Evolutionary conservation across 2,329 filamentous ascomycete genomes (phyloP), one percentile per base, ranked within the genome.

Genomic region (Alternaria sp.): DNA sequence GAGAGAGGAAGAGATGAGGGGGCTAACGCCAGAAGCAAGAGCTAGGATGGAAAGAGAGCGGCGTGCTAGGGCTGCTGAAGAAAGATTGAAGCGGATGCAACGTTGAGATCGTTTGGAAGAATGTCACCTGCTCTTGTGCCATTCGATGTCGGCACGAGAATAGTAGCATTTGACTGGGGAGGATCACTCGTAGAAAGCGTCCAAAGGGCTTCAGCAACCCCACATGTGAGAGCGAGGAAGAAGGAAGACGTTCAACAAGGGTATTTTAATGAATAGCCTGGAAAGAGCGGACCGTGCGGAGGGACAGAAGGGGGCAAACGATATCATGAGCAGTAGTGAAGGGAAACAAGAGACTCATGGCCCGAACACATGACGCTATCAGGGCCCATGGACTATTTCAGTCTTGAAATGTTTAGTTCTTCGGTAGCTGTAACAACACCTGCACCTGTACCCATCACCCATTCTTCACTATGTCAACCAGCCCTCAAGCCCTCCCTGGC

Each of bases 51-150:
- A 98, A 79, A 85, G 96, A 70, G 96, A 99, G 81, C 85, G 93
- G 71, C 90, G 95, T 74, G 96, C 96, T 5, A 88, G 95, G 72
- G 96, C 96, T 9, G 95, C 94, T 0, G 96, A 98, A 81, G 94
- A 95, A 82, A 88, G 95, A 75, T 85, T 97, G 63, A 89, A 86
- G 81, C 85, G 86, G 73, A 70, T 79, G 66, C 70, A 76, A 53
- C 40, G 40, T 28, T 61, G 54, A 61, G 21, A 23, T 23, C 13
- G 25, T 17, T 40, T n/a, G 3, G 2, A 30, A 23, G 5, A 21
- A 26, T 21, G 10, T 43, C 21, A 30, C 8, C 17, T 23, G 12
- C 17, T 32, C 43, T 46, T 28, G 1, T 6, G 23, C 40, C 19
- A 30, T 10, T 2, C 15, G 4, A 36, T 40, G 19, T 19, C 17